A percentile compares a stretch with the other conserved stretches of the same genome.
These are phyloP conservation scores for Mycena haematopus DNA, from an alignment of 768 basidiomycete species.

Conservation along the genomic window DNA sequence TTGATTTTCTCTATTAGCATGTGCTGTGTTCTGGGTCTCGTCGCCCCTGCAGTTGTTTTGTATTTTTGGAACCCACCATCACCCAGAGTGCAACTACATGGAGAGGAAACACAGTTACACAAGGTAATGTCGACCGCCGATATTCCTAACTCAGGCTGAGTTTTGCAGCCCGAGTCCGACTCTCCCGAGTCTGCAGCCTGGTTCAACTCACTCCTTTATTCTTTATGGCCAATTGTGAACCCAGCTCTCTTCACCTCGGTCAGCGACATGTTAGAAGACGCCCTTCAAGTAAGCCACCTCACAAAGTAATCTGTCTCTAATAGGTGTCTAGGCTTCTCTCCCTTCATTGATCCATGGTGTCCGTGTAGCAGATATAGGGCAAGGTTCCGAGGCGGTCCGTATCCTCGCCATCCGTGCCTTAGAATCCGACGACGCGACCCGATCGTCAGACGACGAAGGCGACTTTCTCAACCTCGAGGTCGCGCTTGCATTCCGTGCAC, in stretches of 20 bases:
- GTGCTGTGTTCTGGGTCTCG: constrained; percentile 36
- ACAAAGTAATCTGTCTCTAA: background rate
- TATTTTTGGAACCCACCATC: constrained; percentile 28
- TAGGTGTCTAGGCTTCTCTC: constrained; percentile 43
- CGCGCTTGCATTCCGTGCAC: constrained; percentile 70
- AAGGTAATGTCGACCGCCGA: background rate
- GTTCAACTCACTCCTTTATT: constrained; percentile 67
- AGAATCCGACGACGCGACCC: constrained; percentile 38
- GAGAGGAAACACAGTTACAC: constrained; percentile 21
- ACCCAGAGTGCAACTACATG: constrained; percentile 8
- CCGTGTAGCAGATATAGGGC: constrained; percentile 73
- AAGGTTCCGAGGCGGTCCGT: constrained; percentile 71
- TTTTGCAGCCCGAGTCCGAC: constrained; percentile 21
- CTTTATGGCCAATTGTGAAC: constrained; percentile 79
- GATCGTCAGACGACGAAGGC: constrained; percentile 44
- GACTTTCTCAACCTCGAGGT: constrained; percentile 72
- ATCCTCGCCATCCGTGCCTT: constrained; percentile 70
- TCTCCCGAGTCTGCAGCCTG: constrained; percentile 52
- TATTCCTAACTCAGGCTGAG: constrained; percentile 1
- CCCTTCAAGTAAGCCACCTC: constrained; percentile 46
- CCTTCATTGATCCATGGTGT: constrained; percentile 63
- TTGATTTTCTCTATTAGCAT: constrained; percentile 20
- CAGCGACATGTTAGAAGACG: constrained; percentile 69
- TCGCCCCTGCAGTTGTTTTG: constrained; percentile 37
- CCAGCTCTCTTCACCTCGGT: constrained; percentile 65